Conservation (phyloP, 1,284 basidiomycete species). For the Malassezia vespertilionis region DNA sequence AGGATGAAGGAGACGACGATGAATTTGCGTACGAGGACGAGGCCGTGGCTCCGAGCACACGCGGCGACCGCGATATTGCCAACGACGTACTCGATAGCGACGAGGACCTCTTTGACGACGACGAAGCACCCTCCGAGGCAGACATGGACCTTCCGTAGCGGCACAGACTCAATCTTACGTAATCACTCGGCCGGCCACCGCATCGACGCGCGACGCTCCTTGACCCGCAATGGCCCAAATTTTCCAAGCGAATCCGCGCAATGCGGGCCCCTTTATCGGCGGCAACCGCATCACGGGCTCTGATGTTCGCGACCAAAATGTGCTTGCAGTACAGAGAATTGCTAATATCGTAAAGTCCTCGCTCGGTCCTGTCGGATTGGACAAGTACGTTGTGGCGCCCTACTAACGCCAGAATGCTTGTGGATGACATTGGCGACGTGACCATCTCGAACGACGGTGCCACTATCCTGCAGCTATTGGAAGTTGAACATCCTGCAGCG, state of each 20-base stretch:
- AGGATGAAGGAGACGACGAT: constrained; percentile 24
- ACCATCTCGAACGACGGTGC: constrained; percentile 99
- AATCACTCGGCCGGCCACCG: constrained; percentile 5
- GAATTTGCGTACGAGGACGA: constrained; percentile 42
- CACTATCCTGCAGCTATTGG: constrained; percentile 82
- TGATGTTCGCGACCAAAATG: constrained; percentile 84
- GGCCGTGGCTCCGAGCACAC: too few species aligned
- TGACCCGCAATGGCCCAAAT: constrained; percentile 39
- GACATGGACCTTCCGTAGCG: too few species aligned
- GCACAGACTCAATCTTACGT: constrained; percentile 1
- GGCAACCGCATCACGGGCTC: constrained; percentile 87
- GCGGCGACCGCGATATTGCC: constrained; percentile 4
- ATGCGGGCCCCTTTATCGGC: constrained; percentile 60
- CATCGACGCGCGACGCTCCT: not conserved
- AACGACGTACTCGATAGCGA: constrained; percentile 18
- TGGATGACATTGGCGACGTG: constrained; percentile 98
- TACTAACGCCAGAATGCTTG: constrained; percentile 57
- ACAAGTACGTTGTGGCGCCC: constrained; percentile 27
- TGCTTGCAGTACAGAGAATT: constrained; percentile 88
- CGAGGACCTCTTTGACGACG: constrained; percentile 23
- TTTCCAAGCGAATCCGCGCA: constrained; percentile 45
- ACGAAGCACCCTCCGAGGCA: constrained; percentile 23
- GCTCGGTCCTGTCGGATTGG: constrained; percentile 68
- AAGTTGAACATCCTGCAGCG: constrained; percentile 81
- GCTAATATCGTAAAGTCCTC: constrained; percentile 97